A percentile compares a stretch with the other conserved stretches of the same genome.
phyloP scores from a whole-genome alignment of 1,139 yeast genomes.

The Eremothecium gossypii region DNA sequence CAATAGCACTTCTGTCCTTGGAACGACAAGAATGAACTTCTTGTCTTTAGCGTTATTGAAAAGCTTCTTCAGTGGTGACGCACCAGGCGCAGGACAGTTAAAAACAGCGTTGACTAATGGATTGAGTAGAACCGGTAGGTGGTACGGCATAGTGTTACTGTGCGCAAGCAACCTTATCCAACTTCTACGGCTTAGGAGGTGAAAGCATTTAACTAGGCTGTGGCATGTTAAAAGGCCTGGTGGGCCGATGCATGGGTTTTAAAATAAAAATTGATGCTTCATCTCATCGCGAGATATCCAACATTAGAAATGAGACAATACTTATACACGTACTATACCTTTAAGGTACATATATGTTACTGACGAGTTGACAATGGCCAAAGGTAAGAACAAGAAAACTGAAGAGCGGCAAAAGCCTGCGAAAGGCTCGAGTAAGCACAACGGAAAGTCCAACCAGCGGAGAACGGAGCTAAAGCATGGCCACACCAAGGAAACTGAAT shows the following conservation, averaged over 20 bases:
- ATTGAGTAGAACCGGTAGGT: constrained; percentile 41
- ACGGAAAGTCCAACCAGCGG: constrained; percentile 44
- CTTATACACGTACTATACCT: neutral
- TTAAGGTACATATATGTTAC: neutral
- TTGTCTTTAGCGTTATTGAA: constrained; percentile 35
- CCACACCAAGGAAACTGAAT: constrained; percentile 36
- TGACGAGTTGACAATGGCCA: constrained; percentile 38
- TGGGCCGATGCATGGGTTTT: too few species aligned
- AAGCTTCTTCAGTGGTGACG: constrained; percentile 43
- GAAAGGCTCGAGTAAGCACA: constrained; percentile 50
- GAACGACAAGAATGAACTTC: constrained; percentile 52
- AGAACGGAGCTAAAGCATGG: constrained; percentile 32
- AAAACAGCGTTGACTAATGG: constrained; percentile 62
- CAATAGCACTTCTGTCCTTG: constrained; percentile 45
- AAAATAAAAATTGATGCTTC: too few species aligned
- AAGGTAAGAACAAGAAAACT: constrained; percentile 53
- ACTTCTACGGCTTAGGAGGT: too few species aligned
- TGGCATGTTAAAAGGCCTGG: too few species aligned
- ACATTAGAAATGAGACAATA: neutral
- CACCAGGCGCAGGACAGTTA: constrained; percentile 50
- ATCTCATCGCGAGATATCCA: too few species aligned
- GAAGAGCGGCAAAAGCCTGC: constrained; percentile 33
- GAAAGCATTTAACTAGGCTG: too few species aligned
- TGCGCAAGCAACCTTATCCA: too few species aligned
- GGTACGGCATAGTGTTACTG: constrained; percentile 25